Evolutionary conservation across 208 protist genomes (phyloP), one percentile per base, ranked within the genome.

Genomic region (Leptomonas pyrrhocoris): DNA sequence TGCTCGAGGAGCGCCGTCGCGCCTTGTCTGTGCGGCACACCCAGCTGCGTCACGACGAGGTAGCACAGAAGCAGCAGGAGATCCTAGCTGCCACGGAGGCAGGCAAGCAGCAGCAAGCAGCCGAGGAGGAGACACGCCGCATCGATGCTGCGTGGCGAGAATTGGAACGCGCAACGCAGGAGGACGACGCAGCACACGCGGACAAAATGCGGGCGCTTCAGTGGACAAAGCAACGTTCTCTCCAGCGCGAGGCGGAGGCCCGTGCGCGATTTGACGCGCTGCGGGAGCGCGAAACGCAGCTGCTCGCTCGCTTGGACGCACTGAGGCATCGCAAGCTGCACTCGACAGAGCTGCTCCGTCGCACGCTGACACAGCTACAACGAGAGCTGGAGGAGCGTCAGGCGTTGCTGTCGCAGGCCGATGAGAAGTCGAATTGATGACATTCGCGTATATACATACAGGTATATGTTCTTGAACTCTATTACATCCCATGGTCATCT

Each of bases 191-290:
- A 12, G 49, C 72, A 19, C 62, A 79, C 31, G 68, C 36, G 8
- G 61, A 83, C 13, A 65, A 77, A 46, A 65, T 80, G 50, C 67
- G 69, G 11, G 43, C 71, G 2, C 48, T 83, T 25, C 69, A 82
- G 4, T 66, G 60, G 45, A 49, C 68, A 38, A 57, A 73, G 42
- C 54, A 79, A 38, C 51, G 75, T 18, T 40, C 78, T 21, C 46
- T 63, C 2, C 66, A 55, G 19, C 25, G 71, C 28, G 74, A 78
- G 48, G 23, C 36, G 12, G 65, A 72, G 12, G 19, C 77, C 27
- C 64, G 71, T 9, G 51, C 69, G 54, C 72, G 63, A 8, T 30
- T 80, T 7, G 51, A 69, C 48, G 56, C 61, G 36, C 64, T 88
- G 46, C 71, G 65, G 5, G 68, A 80, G 53, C 55, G 46, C 21